These are phyloP conservation scores for Microcyclosporella mali DNA, from an alignment of 2,329 filamentous ascomycete genomes.

Conservation along the genomic window DNA sequence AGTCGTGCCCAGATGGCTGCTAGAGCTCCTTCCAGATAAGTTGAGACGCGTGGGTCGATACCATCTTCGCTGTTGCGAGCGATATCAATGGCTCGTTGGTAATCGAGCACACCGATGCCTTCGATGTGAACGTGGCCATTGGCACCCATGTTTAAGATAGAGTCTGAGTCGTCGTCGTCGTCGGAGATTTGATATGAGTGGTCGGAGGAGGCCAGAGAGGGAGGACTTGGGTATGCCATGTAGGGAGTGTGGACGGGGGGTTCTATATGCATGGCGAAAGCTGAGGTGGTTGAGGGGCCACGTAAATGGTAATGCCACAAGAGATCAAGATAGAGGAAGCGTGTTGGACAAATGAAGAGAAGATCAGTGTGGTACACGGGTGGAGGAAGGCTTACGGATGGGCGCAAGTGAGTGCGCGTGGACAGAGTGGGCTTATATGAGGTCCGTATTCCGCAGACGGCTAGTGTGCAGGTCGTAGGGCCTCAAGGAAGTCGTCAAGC, in stretches of 20 bases:
- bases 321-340: conserved; percentile 4
- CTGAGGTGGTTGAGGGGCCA: not conserved
- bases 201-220: conserved; percentile 20
- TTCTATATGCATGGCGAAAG: conserved; percentile 16
- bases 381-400: conserved; percentile 15
- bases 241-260: conserved; percentile 5
- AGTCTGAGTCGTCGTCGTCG: conserved; percentile 10
- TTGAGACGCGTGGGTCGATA: conserved; percentile 56
- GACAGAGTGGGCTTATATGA: conserved; percentile 15
- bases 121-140: conserved; percentile 32
- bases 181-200: conserved; percentile 10
- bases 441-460: conserved; percentile 8
- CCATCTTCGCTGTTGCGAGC: conserved; percentile 68
- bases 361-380: conserved; percentile 11
- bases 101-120: conserved; percentile 40
- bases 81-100: conserved; percentile 66
- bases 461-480: not conserved
- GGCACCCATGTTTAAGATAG: conserved; percentile 35
- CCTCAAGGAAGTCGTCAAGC: too few species aligned
- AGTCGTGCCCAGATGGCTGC: conserved; percentile 63
- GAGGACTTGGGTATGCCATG: conserved; percentile 24
- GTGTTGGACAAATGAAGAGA: conserved; percentile 10
- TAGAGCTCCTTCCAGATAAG: conserved; percentile 61
- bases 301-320: too few species aligned
- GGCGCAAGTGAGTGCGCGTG: conserved; percentile 6